Evolutionary conservation across 202 grass and related monocot species (phyloP), one percentile per base, ranked within the genome.

Genomic region (Elaeis oleifera): DNA sequence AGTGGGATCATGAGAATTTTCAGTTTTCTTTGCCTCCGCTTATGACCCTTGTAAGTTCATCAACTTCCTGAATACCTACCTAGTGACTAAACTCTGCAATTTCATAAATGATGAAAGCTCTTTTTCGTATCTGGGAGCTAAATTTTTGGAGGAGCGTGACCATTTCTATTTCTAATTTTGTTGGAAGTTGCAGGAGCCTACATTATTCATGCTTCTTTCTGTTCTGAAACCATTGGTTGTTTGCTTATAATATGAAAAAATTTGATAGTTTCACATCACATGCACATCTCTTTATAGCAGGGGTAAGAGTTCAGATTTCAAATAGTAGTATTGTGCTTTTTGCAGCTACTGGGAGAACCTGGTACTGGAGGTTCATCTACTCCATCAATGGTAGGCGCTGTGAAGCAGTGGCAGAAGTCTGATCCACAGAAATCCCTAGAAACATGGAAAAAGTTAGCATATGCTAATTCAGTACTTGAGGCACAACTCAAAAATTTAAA

Each of bases 301-400:
- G 36, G 36, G 8, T 44, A 13, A 44, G 36, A 58, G 23, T 25
- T 31, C 48, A 2, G 53, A 16, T 52, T 28, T 57, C n/a, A 65
- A n/a, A 52, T 67, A 24, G 18, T 24, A 4, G 36, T 57, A 36
- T 64, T 59, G 18, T 53, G 53, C 27, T 59, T 32, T 82, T 74
- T 73, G n/a, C 69, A 97, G 88, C 75, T 97, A 71, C 77, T 92
- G 5, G 92, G 92, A 56, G 88, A 97, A 81, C 92, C 88, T 77
- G 94, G 88, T 62, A 73, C 74, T 70, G 94, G 94, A 74, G 94
- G 94, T 71, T 86, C 88, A 78, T 92, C 85, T 72, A 97, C 94
- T 50, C 94, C 94, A 61, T 92, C 94, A 44, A 86, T 97, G 84
- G 94, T 92, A 53, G 94, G 94, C 50, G 81, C 88, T 61, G 94